Conservation (phyloP, 345 rosid species). For the Euphorbia lathyris region DNA sequence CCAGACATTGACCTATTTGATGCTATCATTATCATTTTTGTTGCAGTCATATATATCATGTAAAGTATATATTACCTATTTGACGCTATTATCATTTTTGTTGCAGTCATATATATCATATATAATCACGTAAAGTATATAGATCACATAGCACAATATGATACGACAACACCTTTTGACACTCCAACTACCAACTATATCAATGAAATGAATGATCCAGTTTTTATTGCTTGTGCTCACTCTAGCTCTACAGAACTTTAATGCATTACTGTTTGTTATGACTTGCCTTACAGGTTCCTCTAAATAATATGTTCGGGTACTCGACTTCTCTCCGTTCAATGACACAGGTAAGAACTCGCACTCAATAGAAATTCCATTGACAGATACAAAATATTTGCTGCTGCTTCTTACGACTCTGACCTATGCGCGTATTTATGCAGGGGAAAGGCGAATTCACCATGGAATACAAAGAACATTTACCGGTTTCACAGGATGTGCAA, state of each 20-base stretch:
- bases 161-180: too few species aligned
- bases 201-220: background rate
- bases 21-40: too few species aligned
- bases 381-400: background rate
- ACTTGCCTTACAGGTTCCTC: constrained; percentile 62
- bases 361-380: background rate
- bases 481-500: constrained; percentile 91
- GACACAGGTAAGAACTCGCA: constrained; percentile 84
- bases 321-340: constrained; percentile 93
- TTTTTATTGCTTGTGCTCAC: background rate
- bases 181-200: too few species aligned
- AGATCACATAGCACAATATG: too few species aligned
- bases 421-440: constrained; percentile 26
- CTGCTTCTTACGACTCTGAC: background rate
- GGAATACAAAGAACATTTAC: constrained; percentile 93
- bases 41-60: too few species aligned
- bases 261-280: background rate
- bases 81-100: too few species aligned
- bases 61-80: too few species aligned
- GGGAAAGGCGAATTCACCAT: constrained; percentile 98
- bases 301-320: constrained; percentile 99
- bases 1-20: too few species aligned
- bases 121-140: too few species aligned
- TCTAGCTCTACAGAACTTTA: background rate
- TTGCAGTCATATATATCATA: too few species aligned